A percentile compares a stretch with the other conserved stretches of the same genome.
These are phyloP conservation scores for Plasmodium ovale DNA, from an alignment of 169 alveolate species.

Conservation along the genomic window DNA sequence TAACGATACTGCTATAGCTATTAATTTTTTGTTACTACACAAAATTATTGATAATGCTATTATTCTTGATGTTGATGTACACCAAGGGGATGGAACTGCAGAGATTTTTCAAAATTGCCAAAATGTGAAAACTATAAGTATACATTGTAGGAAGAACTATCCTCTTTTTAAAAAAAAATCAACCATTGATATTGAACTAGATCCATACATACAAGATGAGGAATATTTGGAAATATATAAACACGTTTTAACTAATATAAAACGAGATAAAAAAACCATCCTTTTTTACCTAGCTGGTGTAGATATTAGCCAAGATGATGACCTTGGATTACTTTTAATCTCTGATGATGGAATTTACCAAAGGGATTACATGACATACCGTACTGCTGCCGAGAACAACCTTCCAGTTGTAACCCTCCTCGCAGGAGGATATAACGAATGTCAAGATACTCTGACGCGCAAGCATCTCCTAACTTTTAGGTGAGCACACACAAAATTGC, in stretches of 20 bases:
- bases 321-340: constrained; percentile 56
- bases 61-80: constrained; percentile 78
- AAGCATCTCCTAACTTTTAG: constrained; percentile 48
- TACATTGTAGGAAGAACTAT: constrained; percentile 78
- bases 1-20: constrained; percentile 74
- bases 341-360: constrained; percentile 70
- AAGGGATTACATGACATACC: constrained; percentile 62
- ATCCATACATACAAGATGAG: constrained; percentile 14
- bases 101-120: constrained; percentile 43
- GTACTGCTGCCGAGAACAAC: constrained; percentile 19
- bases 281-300: constrained; percentile 79
- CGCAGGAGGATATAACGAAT: constrained; percentile 56
- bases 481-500: too few relatives aligned
- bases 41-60: constrained; percentile 37
- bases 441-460: constrained; percentile 3
- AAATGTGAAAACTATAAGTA: constrained; percentile 66
- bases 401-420: constrained; percentile 37
- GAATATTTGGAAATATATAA: constrained; percentile 26
- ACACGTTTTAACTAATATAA: constrained; percentile 23
- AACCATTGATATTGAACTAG: constrained; percentile 33
- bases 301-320: constrained; percentile 72
- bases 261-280: constrained; percentile 15
- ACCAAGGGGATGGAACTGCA: constrained; percentile 82
- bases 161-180: constrained; percentile 71
- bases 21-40: constrained; percentile 59